Percentiles rank a stretch among this genome's conserved stretches.
Evolutionary conservation across 1,284 basidiomycete species (phyloP).

Genomic region (Puccinia brachypodii): DNA sequence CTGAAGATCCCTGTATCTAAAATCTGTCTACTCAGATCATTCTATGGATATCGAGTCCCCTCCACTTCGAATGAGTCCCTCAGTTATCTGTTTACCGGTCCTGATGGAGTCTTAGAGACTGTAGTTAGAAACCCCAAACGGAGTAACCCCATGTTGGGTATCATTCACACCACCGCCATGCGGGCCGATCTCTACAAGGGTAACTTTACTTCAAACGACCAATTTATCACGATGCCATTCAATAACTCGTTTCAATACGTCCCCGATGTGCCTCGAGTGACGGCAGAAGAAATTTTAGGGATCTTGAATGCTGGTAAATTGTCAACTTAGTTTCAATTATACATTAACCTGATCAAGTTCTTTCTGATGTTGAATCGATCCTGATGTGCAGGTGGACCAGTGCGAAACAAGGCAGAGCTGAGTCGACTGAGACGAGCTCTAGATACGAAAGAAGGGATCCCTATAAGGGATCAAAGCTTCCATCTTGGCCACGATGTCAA

Average conservation of each 20-base stretch:
- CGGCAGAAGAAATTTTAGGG: conserved; percentile 50
- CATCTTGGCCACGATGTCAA: conserved; percentile 36
- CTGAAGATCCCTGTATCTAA: neutral
- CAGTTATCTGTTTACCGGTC: conserved; percentile 50
- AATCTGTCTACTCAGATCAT: conserved; percentile 23
- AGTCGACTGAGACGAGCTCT: neutral
- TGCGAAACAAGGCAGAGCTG: neutral
- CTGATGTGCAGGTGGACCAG: conserved; percentile 9
- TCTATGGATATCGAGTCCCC: conserved; percentile 35
- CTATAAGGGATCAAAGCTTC: conserved; percentile 11
- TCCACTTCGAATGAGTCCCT: conserved; percentile 49
- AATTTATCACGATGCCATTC: conserved; percentile 64
- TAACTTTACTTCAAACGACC: conserved; percentile 54
- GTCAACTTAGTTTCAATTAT: neutral
- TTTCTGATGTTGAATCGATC: neutral
- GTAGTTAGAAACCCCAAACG: conserved; percentile 49
- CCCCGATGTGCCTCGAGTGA: conserved; percentile 47
- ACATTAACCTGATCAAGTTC: too few species aligned
- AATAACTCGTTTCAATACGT: conserved; percentile 64
- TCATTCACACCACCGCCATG: conserved; percentile 54
- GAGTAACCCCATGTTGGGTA: conserved; percentile 39
- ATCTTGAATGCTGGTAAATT: conserved; percentile 52
- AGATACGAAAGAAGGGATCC: neutral
- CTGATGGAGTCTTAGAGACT: conserved; percentile 49
- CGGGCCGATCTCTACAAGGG: conserved; percentile 55